These are phyloP conservation scores for Plasmodium falciparum DNA, from an alignment of 169 alveolate species.

Conservation along the genomic window DNA sequence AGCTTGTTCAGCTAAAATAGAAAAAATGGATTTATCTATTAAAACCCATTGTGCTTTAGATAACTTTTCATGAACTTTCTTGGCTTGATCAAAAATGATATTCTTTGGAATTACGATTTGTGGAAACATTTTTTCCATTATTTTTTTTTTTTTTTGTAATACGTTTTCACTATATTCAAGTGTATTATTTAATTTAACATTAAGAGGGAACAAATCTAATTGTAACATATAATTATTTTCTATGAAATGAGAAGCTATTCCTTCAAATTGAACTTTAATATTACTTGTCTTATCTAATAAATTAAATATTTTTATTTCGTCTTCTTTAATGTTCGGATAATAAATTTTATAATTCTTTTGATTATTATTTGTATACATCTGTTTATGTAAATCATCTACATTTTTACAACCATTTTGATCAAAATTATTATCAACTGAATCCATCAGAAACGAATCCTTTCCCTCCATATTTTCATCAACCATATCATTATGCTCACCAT, in stretches of 20 bases:
- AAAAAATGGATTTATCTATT: constrained; percentile 73
- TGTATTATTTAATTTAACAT: constrained; percentile 17
- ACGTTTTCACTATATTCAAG: not conserved
- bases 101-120: constrained; percentile 37
- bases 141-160: not conserved
- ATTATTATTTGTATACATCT: not conserved
- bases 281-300: constrained; percentile 30
- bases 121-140: constrained; percentile 25
- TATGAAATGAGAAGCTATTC: constrained; percentile 62
- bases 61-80: constrained; percentile 53
- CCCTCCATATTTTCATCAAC: not conserved
- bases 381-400: not conserved
- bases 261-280: constrained; percentile 50
- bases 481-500: not conserved
- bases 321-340: constrained; percentile 21
- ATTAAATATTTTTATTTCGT: constrained; percentile 41
- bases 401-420: not conserved
- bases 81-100: constrained; percentile 58
- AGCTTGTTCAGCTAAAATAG: constrained; percentile 71
- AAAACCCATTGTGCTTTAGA: constrained; percentile 70
- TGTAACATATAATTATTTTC: constrained; percentile 41
- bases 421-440: not conserved
- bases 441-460: not conserved
- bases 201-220: constrained; percentile 48
- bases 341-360: not conserved